Conservation (phyloP, 495 filamentous ascomycete species). For the Xylaria bambusicola region DNA sequence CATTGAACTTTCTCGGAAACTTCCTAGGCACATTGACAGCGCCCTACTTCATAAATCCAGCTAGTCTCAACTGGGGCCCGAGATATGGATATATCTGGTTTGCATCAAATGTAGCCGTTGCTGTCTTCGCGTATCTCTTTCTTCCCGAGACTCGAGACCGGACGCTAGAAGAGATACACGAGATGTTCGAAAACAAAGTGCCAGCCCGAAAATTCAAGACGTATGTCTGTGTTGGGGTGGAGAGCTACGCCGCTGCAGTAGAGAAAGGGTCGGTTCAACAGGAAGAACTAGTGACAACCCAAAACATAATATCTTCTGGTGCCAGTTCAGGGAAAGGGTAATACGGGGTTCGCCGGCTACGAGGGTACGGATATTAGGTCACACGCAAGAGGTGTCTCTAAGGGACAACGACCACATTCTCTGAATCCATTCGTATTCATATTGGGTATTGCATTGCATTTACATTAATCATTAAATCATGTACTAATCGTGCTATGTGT, state of each 20-base stretch:
- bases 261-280: conserved; percentile 7
- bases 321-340: neutral
- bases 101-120: conserved; percentile 37
- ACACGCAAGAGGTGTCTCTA: neutral
- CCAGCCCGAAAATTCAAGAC: conserved; percentile 44
- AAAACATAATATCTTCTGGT: neutral
- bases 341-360: no score
- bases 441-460: conserved; percentile 6
- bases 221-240: conserved; percentile 31
- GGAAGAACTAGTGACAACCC: neutral
- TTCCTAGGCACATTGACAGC: conserved; percentile 56
- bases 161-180: conserved; percentile 55
- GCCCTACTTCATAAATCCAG: conserved; percentile 60
- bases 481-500: conserved; percentile 4
- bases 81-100: conserved; percentile 46
- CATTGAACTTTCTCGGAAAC: conserved; percentile 49
- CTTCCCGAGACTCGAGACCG: conserved; percentile 56
- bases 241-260: conserved; percentile 8
- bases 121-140: conserved; percentile 48
- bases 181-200: conserved; percentile 55
- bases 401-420: neutral
- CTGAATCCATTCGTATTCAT: neutral
- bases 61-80: conserved; percentile 43
- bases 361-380: no score
- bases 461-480: conserved; percentile 22